phyloP scores from a whole-genome alignment of 2,329 filamentous ascomycete genomes.

The Dendryphion nanum region DNA sequence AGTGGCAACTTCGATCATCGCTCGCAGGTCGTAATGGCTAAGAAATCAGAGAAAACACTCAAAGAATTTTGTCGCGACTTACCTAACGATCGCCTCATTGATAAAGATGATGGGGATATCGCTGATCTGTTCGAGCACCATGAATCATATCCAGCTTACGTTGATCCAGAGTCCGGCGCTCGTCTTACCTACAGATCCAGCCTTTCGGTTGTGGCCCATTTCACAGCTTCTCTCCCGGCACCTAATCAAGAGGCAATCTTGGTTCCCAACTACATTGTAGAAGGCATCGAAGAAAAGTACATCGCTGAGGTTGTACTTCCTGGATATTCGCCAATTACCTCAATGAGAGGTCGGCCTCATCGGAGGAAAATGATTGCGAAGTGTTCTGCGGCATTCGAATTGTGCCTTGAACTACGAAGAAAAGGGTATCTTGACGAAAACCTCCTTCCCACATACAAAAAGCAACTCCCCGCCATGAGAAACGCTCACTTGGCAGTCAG shows the following conservation, averaged over 20 bases:
- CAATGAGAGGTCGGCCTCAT: constrained; percentile 62
- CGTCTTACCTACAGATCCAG: constrained; percentile 76
- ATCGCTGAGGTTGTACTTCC: constrained; percentile 79
- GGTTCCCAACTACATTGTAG: constrained; percentile 62
- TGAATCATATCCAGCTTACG: constrained; percentile 53
- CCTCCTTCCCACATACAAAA: constrained; percentile 71
- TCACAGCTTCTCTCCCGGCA: constrained; percentile 64
- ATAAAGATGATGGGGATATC: constrained; percentile 58
- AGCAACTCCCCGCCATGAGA: constrained; percentile 74
- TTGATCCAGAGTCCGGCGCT: constrained; percentile 67
- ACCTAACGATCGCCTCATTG: constrained; percentile 70
- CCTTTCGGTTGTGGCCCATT: constrained; percentile 68
- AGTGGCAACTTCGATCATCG: constrained; percentile 62
- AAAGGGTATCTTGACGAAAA: constrained; percentile 69
- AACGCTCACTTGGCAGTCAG: constrained; percentile 83
- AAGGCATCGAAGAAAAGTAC: constrained; percentile 58
- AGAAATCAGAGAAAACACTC: constrained; percentile 60
- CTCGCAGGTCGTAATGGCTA: constrained; percentile 58
- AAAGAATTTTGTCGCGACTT: constrained; percentile 73
- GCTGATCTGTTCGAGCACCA: constrained; percentile 57
- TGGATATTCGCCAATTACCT: constrained; percentile 67
- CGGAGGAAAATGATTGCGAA: constrained; percentile 75
- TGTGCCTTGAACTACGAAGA: constrained; percentile 68
- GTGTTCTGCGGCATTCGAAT: constrained; percentile 83
- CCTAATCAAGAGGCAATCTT: constrained; percentile 49